Percentiles rank a stretch among this genome's conserved stretches.
Evolutionary conservation across 73 alveolate species (phyloP).

Genomic region (Paramecium sonneborni): DNA sequence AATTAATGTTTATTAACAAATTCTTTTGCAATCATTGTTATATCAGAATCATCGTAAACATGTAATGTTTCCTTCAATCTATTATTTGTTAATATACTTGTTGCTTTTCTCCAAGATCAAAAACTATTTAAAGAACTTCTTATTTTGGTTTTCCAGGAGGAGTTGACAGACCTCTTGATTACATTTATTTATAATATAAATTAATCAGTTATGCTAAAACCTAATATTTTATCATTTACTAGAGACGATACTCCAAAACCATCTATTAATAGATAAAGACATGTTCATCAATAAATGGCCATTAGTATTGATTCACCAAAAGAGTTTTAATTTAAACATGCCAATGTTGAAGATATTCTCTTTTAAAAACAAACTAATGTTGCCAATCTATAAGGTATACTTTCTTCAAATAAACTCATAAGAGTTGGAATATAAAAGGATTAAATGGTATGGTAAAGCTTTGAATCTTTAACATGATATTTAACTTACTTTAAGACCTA

Average conservation of each 20-base stretch:
- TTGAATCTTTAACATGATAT: neutral
- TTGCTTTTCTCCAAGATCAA: constrained; percentile 29
- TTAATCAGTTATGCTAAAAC: constrained; percentile 18
- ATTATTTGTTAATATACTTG: neutral
- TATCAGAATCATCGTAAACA: constrained; percentile 18
- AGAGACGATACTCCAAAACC: neutral
- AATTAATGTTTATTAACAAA: constrained; percentile 13
- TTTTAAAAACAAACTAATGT: neutral
- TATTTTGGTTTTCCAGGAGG: constrained; percentile 36
- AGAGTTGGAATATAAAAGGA: neutral
- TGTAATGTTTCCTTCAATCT: constrained; percentile 16
- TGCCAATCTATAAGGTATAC: neutral
- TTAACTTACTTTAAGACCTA: neutral
- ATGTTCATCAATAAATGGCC: neutral
- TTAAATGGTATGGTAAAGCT: constrained; percentile 21
- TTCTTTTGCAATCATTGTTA: constrained; percentile 5
- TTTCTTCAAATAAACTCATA: neutral
- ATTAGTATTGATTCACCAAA: neutral
- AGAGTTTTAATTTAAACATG: neutral
- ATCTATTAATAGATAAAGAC: constrained; percentile 2
- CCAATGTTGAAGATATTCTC: neutral
- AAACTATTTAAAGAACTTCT: constrained; percentile 7
- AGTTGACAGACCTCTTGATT: constrained; percentile 3
- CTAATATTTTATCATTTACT: constrained; percentile 18
- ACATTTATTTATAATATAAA: neutral